Conservation (phyloP, 345 rosid species). For the Eucalyptus globulus region DNA sequence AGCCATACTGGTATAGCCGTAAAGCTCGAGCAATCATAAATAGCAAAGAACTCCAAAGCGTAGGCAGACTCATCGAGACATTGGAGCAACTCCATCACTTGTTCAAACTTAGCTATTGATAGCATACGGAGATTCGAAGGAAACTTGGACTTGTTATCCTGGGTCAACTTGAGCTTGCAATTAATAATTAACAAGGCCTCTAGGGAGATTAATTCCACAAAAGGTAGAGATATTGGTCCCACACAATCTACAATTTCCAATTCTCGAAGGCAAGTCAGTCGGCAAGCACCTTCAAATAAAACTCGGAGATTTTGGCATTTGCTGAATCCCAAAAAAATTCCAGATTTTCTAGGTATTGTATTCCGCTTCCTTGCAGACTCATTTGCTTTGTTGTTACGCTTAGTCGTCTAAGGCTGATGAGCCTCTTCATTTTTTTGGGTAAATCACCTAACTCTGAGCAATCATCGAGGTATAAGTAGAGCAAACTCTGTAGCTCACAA, state of each 20-base stretch:
- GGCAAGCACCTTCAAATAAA: background rate
- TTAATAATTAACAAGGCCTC: fast-evolving
- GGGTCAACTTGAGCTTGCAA: background rate
- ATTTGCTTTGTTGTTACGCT: fast-evolving
- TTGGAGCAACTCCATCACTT: background rate
- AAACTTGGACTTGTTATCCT: background rate
- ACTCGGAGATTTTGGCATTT: background rate
- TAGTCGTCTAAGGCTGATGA: fast-evolving
- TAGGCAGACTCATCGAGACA: fast-evolving
- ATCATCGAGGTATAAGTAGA: fast-evolving
- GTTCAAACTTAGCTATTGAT: fast-evolving
- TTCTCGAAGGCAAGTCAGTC: fast-evolving
- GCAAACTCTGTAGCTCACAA: background rate
- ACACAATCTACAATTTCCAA: fast-evolving
- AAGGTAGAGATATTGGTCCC: background rate
- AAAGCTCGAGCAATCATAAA: fast-evolving
- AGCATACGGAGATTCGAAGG: fast-evolving
- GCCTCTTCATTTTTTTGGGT: background rate
- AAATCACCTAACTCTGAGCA: background rate
- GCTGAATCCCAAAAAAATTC: fast-evolving
- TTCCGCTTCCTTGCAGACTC: background rate
- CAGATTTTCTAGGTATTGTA: background rate
- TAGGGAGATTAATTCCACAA: background rate
- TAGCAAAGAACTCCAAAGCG: fast-evolving
- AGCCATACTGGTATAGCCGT: fast-evolving